A percentile compares a stretch with the other conserved stretches of the same genome.
phyloP scores from a whole-genome alignment of 176 grass and related monocot genomes.

The Juncus effusus region DNA sequence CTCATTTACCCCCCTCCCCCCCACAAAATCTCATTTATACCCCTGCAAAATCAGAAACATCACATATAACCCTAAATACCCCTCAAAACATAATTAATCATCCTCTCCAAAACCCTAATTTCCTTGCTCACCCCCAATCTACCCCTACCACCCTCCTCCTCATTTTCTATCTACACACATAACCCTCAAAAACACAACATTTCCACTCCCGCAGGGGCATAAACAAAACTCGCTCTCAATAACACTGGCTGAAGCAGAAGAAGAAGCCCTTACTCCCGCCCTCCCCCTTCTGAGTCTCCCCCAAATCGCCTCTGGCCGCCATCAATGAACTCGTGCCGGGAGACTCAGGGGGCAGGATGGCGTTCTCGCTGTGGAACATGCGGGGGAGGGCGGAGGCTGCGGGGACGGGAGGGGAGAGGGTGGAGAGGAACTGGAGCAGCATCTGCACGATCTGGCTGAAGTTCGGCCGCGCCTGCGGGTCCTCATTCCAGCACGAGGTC shows the following conservation, averaged over 20 bases:
- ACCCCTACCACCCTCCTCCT: background rate
- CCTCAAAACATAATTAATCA: background rate
- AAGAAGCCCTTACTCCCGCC: slow-evolving; percentile 65
- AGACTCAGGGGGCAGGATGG: slow-evolving; percentile 79
- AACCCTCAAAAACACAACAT: background rate
- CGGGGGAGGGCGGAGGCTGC: slow-evolving; percentile 41
- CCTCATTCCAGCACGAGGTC: slow-evolving; percentile 95
- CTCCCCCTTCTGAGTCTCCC: slow-evolving; percentile 48
- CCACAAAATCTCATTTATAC: slow-evolving; percentile 13
- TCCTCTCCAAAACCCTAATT: background rate
- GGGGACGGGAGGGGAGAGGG: slow-evolving; percentile 52
- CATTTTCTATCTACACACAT: background rate
- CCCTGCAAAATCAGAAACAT: slow-evolving; percentile 21
- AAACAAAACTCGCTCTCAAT: slow-evolving; percentile 34
- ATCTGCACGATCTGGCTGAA: slow-evolving; percentile 94
- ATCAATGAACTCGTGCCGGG: slow-evolving; percentile 89
- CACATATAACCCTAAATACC: background rate
- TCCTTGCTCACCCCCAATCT: too few relatives aligned
- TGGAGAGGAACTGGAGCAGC: slow-evolving; percentile 88
- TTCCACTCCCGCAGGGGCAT: slow-evolving; percentile 9
- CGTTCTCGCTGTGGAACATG: slow-evolving; percentile 73
- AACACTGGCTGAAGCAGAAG: slow-evolving; percentile 98
- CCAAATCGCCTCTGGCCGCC: slow-evolving; percentile 65
- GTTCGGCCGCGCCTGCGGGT: slow-evolving; percentile 78
- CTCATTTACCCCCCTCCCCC: slow-evolving; percentile 2